phyloP scores from a whole-genome alignment of 2,329 filamentous ascomycete species.

The Coniosporium tulheliwenetii region DNA sequence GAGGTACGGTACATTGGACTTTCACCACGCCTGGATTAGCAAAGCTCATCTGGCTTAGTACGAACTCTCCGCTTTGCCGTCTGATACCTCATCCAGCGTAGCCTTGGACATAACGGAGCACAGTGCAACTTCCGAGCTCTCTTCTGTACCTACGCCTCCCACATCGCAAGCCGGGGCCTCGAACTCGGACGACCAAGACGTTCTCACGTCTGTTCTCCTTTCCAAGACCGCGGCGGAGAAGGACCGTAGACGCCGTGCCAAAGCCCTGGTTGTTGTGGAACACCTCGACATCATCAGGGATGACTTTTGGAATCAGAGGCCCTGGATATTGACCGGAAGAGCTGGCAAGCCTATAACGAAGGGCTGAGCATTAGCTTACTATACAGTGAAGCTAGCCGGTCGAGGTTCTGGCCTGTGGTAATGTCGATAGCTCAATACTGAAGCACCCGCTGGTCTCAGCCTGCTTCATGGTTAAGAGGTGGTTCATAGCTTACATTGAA shows the following conservation, averaged over 20 bases:
- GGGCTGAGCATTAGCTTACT: too few species aligned
- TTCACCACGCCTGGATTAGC: too few species aligned
- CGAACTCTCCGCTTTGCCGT: neutral
- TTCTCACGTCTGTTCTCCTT: conserved; percentile 14
- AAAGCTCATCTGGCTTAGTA: neutral
- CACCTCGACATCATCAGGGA: conserved; percentile 93
- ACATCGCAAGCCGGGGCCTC: too few species aligned
- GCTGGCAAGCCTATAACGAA: conserved; percentile 1
- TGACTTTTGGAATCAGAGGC: conserved; percentile 78
- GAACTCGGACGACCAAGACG: too few species aligned
- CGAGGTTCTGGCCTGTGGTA: too few species aligned
- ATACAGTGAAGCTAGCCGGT: too few species aligned
- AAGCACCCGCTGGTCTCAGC: too few species aligned
- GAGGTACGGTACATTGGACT: conserved; percentile 36
- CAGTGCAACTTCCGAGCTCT: too few species aligned
- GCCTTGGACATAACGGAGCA: conserved; percentile 1
- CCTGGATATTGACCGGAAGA: conserved; percentile 45
- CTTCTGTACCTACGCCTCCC: too few species aligned
- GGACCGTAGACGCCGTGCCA: conserved; percentile 63
- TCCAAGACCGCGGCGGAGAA: conserved; percentile 75
- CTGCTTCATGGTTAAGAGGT: too few species aligned
- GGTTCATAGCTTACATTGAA: too few species aligned
- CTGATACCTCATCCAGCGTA: neutral
- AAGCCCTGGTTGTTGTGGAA: conserved; percentile 66
- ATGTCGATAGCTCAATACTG: too few species aligned